Evolutionary conservation across 495 filamentous ascomycete species (phyloP).

Genomic region (Stereocaulon alpinum): DNA sequence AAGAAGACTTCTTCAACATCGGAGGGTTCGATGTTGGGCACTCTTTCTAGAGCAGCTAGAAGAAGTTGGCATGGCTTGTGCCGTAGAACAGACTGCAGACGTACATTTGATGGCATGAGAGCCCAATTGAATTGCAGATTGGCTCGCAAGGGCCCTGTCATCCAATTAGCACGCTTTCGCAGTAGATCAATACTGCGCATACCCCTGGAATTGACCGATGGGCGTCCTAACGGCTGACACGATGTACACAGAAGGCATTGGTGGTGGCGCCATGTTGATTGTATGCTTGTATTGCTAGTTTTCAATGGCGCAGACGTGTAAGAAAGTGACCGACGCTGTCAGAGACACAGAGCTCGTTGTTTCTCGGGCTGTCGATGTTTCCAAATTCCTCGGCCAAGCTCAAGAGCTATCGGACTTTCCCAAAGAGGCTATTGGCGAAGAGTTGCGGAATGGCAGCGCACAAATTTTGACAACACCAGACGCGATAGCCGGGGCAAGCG

Average conservation of each 20-base stretch:
- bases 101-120: conserved; percentile 84
- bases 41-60: conserved; percentile 72
- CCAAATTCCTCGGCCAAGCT: background rate
- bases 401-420: background rate
- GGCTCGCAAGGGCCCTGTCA: conserved; percentile 67
- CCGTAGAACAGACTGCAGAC: conserved; percentile 13
- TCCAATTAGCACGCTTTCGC: background rate
- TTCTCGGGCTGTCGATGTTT: background rate
- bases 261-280: conserved; percentile 27
- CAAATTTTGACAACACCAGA: background rate
- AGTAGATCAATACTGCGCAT: conserved; percentile 26
- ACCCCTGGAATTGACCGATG: conserved; percentile 89
- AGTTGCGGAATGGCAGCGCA: no score
- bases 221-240: conserved; percentile 86
- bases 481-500: no score
- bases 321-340: no score
- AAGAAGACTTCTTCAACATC: conserved; percentile 95
- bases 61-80: conserved; percentile 16
- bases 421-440: background rate
- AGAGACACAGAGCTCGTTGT: background rate
- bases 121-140: conserved; percentile 78
- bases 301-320: no score
- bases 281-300: background rate
- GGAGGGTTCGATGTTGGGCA: conserved; percentile 70
- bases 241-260: conserved; percentile 82